phyloP scores from a whole-genome alignment of 352 stramenopile species.

The Globisporangium carolinianum region DNA sequence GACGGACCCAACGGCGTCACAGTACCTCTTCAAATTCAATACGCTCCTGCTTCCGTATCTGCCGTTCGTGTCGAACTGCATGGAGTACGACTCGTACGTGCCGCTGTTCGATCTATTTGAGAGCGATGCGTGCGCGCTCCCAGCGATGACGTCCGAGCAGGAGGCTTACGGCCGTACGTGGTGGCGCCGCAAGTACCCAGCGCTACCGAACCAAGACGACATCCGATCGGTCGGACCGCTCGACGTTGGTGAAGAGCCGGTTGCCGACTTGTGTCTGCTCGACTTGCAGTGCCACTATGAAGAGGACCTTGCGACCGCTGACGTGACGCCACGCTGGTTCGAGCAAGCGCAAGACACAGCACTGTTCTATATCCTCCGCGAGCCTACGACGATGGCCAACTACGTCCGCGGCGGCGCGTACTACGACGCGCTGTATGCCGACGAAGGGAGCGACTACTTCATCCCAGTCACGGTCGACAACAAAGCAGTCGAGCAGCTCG shows the following conservation, averaged over 20 bases:
- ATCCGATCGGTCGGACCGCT: constrained; percentile 85
- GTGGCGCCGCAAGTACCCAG: constrained; percentile 64
- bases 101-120: constrained; percentile 91
- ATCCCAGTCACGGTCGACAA: constrained; percentile 92
- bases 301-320: constrained; percentile 83
- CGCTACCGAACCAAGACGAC: constrained; percentile 93
- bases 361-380: constrained; percentile 91
- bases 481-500: constrained; percentile 53
- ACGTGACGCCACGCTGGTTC: constrained; percentile 95
- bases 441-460: constrained; percentile 87
- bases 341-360: constrained; percentile 83
- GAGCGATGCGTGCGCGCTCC: constrained; percentile 87
- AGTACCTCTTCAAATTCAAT: constrained; percentile 73
- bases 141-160: constrained; percentile 67
- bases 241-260: constrained; percentile 83
- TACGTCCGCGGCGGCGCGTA: constrained; percentile 74
- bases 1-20: constrained; percentile 24
- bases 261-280: constrained; percentile 89
- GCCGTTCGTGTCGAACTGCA: constrained; percentile 95
- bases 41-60: constrained; percentile 91
- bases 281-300: constrained; percentile 91
- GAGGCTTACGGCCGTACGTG: constrained; percentile 57
- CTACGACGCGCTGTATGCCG: constrained; percentile 55
- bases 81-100: constrained; percentile 94
- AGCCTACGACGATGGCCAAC: constrained; percentile 87